phyloP scores from a whole-genome alignment of 345 rosid species.

The Salix brachista region DNA sequence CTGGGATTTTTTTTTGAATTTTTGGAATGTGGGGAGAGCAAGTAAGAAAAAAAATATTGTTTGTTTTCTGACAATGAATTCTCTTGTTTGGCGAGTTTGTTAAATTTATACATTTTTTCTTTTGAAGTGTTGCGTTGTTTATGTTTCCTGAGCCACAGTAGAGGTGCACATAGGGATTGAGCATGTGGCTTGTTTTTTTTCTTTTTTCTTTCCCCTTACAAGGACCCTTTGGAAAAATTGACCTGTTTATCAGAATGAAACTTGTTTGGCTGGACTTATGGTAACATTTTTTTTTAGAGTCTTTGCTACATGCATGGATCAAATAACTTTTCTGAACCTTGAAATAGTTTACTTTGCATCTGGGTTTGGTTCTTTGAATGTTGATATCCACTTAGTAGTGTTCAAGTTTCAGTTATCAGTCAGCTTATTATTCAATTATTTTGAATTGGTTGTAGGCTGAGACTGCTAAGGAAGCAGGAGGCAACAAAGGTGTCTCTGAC shows the following conservation, averaged over 20 bases:
- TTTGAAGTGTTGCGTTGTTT: not conserved
- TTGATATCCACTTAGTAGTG: not conserved
- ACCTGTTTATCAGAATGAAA: not conserved
- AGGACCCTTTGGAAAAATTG: not conserved
- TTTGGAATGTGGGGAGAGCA: not conserved
- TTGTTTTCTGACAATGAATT: not conserved
- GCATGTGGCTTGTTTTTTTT: not conserved
- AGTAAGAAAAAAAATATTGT: not conserved
- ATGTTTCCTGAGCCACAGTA: not conserved
- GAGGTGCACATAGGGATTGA: not conserved
- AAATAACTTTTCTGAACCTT: not conserved
- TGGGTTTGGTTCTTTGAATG: not conserved
- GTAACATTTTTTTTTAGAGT: not conserved
- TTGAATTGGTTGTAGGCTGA: slow-evolving; percentile 48
- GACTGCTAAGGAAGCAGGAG: slow-evolving; percentile 83
- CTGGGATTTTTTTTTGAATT: not conserved
- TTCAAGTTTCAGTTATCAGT: not conserved
- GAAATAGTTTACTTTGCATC: not conserved
- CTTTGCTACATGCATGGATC: not conserved
- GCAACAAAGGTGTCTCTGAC: slow-evolving; percentile 89
- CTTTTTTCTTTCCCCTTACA: no score
- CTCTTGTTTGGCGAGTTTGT: not conserved
- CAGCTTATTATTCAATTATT: not conserved
- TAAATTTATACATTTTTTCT: not conserved
- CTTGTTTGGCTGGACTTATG: not conserved